Evolutionary conservation across 345 rosid species (phyloP), one percentile per base, ranked within the genome.

Genomic region (Pistacia integerrima): DNA sequence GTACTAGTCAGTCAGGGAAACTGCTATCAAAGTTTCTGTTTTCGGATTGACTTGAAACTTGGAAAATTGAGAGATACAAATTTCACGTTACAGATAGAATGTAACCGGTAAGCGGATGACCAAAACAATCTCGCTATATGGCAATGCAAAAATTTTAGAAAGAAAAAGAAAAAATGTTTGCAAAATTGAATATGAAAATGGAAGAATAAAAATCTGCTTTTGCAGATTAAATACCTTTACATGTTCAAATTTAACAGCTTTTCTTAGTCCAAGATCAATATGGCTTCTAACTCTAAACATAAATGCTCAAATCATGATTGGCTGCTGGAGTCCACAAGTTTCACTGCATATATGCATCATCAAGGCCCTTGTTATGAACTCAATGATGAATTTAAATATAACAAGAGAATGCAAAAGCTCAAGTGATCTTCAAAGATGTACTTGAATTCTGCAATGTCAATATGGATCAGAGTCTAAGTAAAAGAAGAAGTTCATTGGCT

Each of bases 281-380:
- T n/a, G 65, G 30, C 61, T 73, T 64, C 51, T 25, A 13, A 30
- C 35, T 9, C 14, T 11, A 14, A 8, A 51, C 18, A 60, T 46
- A 64, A 48, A 35, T 33, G 48, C 20, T 62, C 49, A 35, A 36
- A 52, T 12, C n/a, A 30, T 13, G 38, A 7, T 14, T 3, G 61
- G 76, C 64, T 52, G 69, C 5, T 8, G n/a, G 35, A 63, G 61
- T 62, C 46, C 69, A 51, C 18, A 20, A 13, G 51, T 52, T 54
- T 64, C 41, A 4, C 77, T 74, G 77, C 77, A 64, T 36, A 52
- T 9, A 64, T 14, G 49, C 20, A 74, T 33, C 30, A 63, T 0
- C 5, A 20, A 30, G 44, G 20, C 71, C 59, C 22, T 66, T 36
- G 17, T 22, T 35, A 33, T 64, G 6, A 3, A 63, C 62, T n/a